Percentiles rank a stretch among this genome's conserved stretches.
phyloP scores from a whole-genome alignment of 2,329 filamentous ascomycete genomes.

The Ophiostoma piceae region DNA sequence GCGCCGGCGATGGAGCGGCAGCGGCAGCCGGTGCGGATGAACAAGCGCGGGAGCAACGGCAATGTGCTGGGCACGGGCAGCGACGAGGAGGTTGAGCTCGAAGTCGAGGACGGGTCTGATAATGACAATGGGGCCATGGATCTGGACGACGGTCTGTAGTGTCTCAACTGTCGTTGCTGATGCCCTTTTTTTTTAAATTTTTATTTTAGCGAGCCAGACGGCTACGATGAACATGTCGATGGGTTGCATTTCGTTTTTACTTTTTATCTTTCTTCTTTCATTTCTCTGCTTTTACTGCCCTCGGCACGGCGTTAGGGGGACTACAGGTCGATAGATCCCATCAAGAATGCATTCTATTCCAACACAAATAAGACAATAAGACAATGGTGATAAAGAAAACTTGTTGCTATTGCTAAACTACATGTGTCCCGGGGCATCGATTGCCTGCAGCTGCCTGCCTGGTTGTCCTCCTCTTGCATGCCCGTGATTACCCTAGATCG shows the following conservation, averaged over 20 bases:
- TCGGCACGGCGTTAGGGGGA: constrained; percentile 1
- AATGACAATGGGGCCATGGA: constrained; percentile 41
- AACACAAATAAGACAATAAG: neutral
- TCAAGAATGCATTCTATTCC: neutral
- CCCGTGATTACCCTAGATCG: neutral
- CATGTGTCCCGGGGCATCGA: constrained; percentile 34
- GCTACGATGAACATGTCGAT: neutral
- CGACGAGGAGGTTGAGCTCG: neutral
- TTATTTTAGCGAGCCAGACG: neutral
- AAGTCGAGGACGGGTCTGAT: constrained; percentile 39
- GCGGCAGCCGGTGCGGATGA: constrained; percentile 29
- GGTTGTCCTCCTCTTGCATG: constrained; percentile 3
- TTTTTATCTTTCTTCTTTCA: neutral
- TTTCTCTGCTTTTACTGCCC: neutral
- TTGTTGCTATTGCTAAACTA: constrained; percentile 4
- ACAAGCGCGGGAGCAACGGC: constrained; percentile 35
- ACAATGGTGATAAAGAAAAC: neutral
- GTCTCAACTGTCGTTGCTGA: no score
- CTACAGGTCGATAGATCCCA: neutral
- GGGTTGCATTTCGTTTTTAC: neutral
- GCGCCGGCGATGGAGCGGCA: constrained; percentile 16
- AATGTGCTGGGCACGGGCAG: constrained; percentile 17
- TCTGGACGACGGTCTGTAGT: constrained; percentile 37
- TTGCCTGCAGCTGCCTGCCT: neutral
- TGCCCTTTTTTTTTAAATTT: neutral